phyloP scores from a whole-genome alignment of 495 filamentous ascomycete genomes.

The Beverwykella pulmonaria region DNA sequence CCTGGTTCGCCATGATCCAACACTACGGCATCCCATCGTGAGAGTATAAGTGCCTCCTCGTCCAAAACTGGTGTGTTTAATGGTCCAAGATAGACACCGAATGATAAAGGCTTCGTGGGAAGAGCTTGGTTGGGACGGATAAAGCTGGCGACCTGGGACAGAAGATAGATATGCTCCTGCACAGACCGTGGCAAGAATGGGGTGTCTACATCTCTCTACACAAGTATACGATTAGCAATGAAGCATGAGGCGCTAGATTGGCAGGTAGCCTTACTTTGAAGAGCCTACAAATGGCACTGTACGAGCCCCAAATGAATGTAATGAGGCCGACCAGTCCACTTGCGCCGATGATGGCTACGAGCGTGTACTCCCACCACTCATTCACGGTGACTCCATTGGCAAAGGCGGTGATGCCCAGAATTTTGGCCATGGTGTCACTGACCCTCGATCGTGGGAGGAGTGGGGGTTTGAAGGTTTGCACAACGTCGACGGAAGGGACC shows the following conservation, averaged over 20 bases:
- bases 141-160: conserved; percentile 1
- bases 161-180: conserved; percentile 27
- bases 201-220: conserved; percentile 9
- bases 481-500: conserved; percentile 8
- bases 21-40: conserved; percentile 54
- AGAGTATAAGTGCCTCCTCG: conserved; percentile 45
- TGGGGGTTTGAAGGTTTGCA: conserved; percentile 13
- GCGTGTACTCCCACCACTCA: conserved; percentile 37
- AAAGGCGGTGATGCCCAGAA: conserved; percentile 36
- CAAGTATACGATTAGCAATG: not conserved
- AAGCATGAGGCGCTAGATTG: not conserved
- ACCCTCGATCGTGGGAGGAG: not conserved
- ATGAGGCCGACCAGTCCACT: conserved; percentile 32
- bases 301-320: conserved; percentile 21
- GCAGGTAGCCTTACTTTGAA: conserved; percentile 24
- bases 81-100: conserved; percentile 55
- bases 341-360: conserved; percentile 33
- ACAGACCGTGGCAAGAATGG: conserved; percentile 21
- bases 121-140: conserved; percentile 12
- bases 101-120: conserved; percentile 48
- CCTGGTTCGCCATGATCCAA: conserved; percentile 53
- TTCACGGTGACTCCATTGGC: conserved; percentile 12
- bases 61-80: conserved; percentile 46
- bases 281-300: conserved; percentile 17
- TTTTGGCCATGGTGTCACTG: conserved; percentile 29